Evolutionary conservation across 108 stramenopile genomes (phyloP).

Genomic region (Aurantiochytrium sp.): DNA sequence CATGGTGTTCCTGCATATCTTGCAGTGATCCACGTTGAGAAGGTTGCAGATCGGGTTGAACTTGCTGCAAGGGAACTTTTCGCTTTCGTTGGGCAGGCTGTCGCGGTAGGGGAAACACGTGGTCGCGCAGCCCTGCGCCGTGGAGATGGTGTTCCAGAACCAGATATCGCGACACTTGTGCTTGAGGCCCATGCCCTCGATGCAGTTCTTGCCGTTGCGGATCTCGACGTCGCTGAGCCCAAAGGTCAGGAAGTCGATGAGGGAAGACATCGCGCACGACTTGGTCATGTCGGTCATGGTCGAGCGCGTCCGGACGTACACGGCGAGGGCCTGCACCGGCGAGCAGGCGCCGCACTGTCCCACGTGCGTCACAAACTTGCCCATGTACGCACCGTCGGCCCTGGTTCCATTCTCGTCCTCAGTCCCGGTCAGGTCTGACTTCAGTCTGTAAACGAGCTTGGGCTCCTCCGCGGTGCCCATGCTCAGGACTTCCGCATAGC

Average conservation of each 20-base stretch:
- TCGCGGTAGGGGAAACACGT: not conserved
- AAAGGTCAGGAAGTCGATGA: not conserved
- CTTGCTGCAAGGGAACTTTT: not conserved
- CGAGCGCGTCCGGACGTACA: not conserved
- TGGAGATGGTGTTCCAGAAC: slow-evolving; percentile 20
- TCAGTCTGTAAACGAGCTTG: not conserved
- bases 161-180: not conserved
- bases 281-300: not conserved
- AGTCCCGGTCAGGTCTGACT: not conserved
- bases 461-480: not conserved
- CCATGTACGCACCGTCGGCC: not conserved
- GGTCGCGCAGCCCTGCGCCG: not conserved
- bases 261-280: not conserved
- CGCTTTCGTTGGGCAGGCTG: not conserved
- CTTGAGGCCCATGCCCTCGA: not conserved
- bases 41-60: not conserved
- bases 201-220: not conserved
- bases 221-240: not conserved
- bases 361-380: not conserved
- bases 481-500: not conserved
- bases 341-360: not conserved
- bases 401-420: not conserved
- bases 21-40: not conserved
- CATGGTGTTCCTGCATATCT: not conserved
- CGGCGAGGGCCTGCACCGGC: not conserved